Evolutionary conservation across 768 basidiomycete genomes (phyloP), one percentile per base, ranked within the genome.

Genomic region (Boletus barrowsii): DNA sequence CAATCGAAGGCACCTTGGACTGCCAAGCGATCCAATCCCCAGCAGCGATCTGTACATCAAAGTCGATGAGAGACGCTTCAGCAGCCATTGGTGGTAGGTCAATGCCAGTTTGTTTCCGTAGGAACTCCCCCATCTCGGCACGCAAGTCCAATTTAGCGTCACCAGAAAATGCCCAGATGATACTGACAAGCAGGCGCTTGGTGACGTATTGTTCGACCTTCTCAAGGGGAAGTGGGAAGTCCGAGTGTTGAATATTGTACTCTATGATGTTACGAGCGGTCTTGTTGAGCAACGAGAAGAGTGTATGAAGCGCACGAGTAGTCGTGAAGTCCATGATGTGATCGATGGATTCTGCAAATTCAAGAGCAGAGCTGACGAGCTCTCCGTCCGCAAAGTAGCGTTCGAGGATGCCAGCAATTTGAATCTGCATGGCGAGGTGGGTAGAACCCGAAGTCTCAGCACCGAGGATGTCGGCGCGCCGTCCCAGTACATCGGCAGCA

Each of bases 301-400:
- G 81, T 0, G 97, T 98, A 64, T 91, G 93, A 52, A 98, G 83
- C 1, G 93, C 93, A 41, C 97, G 90, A 10, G 88, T 92, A 33
- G 73, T 69, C 1, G 96, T 97, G 75, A 98, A 98, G 71, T 98
- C 95, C 97, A 99, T 98, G 75, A 99, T 98, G 65, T 99, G 97
- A 62, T 93, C 90, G 43, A 93, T 86, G n/a, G 83, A 80, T 46
- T 83, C 84, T 0, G 94, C 93, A 62, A 86, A 92, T 22, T 78
- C 76, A 41, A 98, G 78, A 5, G 94, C 92, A 5, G 81, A 76
- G 58, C 80, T 79, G 54, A 98, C 89, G 6, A 99, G 79, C 30
- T 91, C 94, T 53, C 84, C 89, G 6, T 84, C 82, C 4, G 77
- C 81, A 67, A 98, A 96, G 76, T 88, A 93, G 1, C 83, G 85